Evolutionary conservation across 306 rosid genomes (phyloP).

Genomic region (Nissolia schottii): DNA sequence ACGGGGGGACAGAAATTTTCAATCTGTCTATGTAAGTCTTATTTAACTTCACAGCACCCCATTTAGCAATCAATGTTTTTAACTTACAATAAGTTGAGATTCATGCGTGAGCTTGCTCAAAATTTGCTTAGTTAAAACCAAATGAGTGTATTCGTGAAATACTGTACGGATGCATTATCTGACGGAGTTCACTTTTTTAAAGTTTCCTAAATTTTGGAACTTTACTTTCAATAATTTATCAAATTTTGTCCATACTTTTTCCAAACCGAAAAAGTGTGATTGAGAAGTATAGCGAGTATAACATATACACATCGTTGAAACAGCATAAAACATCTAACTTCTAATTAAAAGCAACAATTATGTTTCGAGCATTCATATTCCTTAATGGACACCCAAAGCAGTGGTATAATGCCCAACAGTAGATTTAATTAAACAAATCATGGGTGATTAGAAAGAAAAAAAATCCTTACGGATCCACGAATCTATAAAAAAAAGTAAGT

Average conservation of each 20-base stretch:
- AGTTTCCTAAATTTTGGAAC: background rate
- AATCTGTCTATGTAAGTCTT: too few species aligned
- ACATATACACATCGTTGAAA: background rate
- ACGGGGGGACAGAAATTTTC: too few species aligned
- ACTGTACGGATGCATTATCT: background rate
- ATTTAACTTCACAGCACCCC: background rate
- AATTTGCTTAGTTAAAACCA: background rate
- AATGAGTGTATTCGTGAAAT: background rate
- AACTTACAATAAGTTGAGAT: background rate
- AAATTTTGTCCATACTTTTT: background rate
- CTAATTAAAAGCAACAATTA: constrained; percentile 29
- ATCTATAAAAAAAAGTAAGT: too few species aligned
- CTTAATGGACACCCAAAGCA: constrained; percentile 37
- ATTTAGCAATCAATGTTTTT: background rate
- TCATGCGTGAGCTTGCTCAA: background rate
- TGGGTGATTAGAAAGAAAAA: background rate
- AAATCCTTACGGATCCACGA: too few species aligned
- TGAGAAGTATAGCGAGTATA: background rate
- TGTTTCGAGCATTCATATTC: constrained; percentile 24
- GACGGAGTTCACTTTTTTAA: background rate
- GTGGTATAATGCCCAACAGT: background rate
- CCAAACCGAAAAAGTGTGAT: background rate
- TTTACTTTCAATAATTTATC: background rate
- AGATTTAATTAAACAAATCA: background rate
- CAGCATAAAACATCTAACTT: background rate